These are phyloP conservation scores for Inga laurina DNA, from an alignment of 306 rosid genomes.

Conservation along the genomic window DNA sequence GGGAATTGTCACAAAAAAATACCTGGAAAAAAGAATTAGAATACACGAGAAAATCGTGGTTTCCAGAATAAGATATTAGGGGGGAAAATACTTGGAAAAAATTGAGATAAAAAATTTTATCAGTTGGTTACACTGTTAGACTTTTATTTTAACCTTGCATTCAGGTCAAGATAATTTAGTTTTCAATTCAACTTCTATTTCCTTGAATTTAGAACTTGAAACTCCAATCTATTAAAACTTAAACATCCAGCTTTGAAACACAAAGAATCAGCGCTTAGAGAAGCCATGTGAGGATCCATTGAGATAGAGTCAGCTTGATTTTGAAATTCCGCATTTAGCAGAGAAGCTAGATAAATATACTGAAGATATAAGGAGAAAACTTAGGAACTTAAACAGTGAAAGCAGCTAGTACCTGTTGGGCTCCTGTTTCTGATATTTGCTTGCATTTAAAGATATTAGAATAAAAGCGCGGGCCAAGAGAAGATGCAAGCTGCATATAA, in stretches of 20 bases:
- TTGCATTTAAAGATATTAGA: constrained; percentile 96
- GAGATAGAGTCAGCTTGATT: too few species aligned
- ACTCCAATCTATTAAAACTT: background rate
- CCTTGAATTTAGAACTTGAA: background rate
- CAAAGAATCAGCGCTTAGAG: background rate
- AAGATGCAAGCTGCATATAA: constrained; percentile 87
- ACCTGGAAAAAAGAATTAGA: too few species aligned
- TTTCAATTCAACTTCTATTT: background rate
- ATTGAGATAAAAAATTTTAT: too few species aligned
- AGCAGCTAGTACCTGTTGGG: constrained; percentile 74
- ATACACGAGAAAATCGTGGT: too few species aligned
- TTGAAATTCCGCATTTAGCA: too few species aligned
- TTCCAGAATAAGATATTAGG: too few species aligned
- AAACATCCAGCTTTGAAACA: background rate
- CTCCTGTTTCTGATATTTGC: constrained; percentile 99
- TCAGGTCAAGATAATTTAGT: background rate
- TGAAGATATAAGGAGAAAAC: background rate
- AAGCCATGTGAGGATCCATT: background rate
- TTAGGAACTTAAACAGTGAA: background rate
- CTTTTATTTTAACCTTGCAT: background rate
- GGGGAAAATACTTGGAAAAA: too few species aligned
- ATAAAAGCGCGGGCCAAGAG: constrained; percentile 95
- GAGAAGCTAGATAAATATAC: background rate
- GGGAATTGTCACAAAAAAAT: background rate
- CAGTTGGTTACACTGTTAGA: background rate